Base-by-base conservation (phyloP, 306 rosid genomes). In the Quercus agrifolia region DNA sequence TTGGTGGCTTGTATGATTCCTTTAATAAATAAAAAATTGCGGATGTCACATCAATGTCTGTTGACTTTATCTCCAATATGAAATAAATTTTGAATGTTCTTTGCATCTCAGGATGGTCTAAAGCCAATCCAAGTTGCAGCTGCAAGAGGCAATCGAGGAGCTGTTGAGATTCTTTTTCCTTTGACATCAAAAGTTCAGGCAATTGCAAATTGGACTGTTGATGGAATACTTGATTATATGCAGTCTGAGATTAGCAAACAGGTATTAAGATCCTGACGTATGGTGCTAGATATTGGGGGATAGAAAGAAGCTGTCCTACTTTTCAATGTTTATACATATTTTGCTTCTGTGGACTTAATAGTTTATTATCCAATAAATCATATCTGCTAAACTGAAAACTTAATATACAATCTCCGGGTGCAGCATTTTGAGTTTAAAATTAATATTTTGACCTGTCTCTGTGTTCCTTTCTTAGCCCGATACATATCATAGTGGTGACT, bases 101-200 rank as follows among this genome's bases (percentile, higher is more conserved):
- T 81, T 81, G 83, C 72, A 74, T 90, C 44, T 30, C 92, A 95
- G 98, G 98, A 93, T 83, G 99, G 93, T 38, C 57, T 85, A 31
- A 95, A 89, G 96, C 93, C 99, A 30, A 84, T 95, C 77, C 88
- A 85, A 75, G 88, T 90, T 82, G 93, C 96, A 68, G 99, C 96
- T 82, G 86, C 84, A 41, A 89, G 94, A 86, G 92, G 93, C 79
- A 84, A 82, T 79, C 91, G 80, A 41, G 84, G 64, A 73, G 91
- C 79, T 56, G 91, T 93, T 67, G 96, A 93, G 85, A 85, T 91
- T 76, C 88, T 95, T 73, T 87, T 88, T 80, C 98, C 98, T 30
- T 82, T 90, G 87, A 91, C 99, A 1, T 89, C 97, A 75, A 85
- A 85, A 82, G 63, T 89, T 64, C 90, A 88, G 58, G 33, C 63